A percentile compares a stretch with the other conserved stretches of the same genome.
Conservation (phyloP, 805 yeast species). For the Yarrowia sp. region DNA sequence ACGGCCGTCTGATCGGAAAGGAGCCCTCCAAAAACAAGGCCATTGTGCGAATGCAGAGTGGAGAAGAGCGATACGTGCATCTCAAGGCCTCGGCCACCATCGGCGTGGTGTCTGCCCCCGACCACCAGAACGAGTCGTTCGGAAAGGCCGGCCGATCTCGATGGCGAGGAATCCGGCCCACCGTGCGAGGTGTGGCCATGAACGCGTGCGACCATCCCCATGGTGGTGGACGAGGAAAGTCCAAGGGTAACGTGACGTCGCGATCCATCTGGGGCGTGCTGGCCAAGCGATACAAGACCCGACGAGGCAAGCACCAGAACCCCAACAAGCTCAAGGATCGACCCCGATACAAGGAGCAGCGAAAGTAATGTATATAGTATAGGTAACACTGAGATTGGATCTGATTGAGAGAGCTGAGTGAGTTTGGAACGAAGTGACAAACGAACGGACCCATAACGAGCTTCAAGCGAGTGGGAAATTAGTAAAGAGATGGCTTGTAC, state of each 20-base stretch:
- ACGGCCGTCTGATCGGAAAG: constrained; percentile 85
- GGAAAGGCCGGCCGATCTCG: constrained; percentile 98
- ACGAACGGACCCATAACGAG: too few species aligned
- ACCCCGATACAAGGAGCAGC: constrained; percentile 70
- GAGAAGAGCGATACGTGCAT: constrained; percentile 91
- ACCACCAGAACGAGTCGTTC: constrained; percentile 84
- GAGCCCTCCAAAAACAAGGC: constrained; percentile 73
- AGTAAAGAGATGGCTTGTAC: too few species aligned
- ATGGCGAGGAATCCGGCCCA: constrained; percentile 91
- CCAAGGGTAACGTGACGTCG: constrained; percentile 92
- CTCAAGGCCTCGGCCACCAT: constrained; percentile 90
- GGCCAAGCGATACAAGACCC: constrained; percentile 90
- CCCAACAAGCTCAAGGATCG: constrained; percentile 88
- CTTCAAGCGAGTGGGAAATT: too few species aligned
- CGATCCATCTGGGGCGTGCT: constrained; percentile 96
- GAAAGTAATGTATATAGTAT: constrained; percentile 40
- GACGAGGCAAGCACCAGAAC: constrained; percentile 87
- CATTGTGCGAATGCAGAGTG: constrained; percentile 81
- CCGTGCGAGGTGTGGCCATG: constrained; percentile 98
- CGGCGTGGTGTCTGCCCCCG: constrained; percentile 91
- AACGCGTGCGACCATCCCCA: constrained; percentile 97
- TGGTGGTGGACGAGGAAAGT: constrained; percentile 99
- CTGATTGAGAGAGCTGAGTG: background rate
- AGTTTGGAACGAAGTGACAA: background rate
- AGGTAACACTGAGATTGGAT: background rate